Conservation (phyloP, 2,329 filamentous ascomycete genomes). For the Trichoderma atrobrunneum region DNA sequence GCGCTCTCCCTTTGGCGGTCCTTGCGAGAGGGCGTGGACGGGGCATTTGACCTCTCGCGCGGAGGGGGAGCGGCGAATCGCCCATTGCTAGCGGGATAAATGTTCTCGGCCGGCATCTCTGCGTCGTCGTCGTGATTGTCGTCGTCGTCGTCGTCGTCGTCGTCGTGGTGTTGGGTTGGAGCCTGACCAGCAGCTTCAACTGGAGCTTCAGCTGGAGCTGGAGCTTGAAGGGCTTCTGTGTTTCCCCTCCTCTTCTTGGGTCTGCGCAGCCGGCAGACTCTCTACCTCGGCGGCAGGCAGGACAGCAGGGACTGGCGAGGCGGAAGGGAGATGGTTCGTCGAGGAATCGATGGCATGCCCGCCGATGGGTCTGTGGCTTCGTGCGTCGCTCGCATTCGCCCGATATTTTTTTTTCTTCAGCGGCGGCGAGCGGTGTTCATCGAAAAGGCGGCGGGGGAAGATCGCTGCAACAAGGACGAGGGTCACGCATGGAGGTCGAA, state of each 20-base stretch:
- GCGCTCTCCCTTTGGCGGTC: slow-evolving; percentile 60
- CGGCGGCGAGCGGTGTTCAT: slow-evolving; percentile 14
- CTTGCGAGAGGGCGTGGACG: slow-evolving; percentile 61
- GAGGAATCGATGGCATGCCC: slow-evolving; percentile 23
- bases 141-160: not conserved
- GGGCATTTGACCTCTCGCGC: slow-evolving; percentile 42
- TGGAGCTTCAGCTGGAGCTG: not conserved
- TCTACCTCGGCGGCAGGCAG: slow-evolving; percentile 12
- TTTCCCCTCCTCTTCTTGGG: not conserved
- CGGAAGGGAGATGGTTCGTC: slow-evolving; percentile 13
- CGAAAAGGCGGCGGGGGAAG: slow-evolving; percentile 14
- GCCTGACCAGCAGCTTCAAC: not conserved
- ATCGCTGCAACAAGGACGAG: not conserved
- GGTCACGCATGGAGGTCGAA: slow-evolving; percentile 12
- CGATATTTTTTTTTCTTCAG: not conserved
- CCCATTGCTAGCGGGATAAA: slow-evolving; percentile 45
- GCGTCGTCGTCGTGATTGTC: not conserved
- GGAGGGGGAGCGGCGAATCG: slow-evolving; percentile 39
- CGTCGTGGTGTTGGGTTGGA: not conserved
- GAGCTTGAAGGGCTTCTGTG: not conserved
- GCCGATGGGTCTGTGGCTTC: slow-evolving; percentile 17
- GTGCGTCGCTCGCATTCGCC: slow-evolving; percentile 21
- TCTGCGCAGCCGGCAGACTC: not conserved
- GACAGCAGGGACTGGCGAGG: not conserved
- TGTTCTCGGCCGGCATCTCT: slow-evolving; percentile 35